Conservation (phyloP, 805 yeast species). For the Sugiyamaella floridensis region DNA sequence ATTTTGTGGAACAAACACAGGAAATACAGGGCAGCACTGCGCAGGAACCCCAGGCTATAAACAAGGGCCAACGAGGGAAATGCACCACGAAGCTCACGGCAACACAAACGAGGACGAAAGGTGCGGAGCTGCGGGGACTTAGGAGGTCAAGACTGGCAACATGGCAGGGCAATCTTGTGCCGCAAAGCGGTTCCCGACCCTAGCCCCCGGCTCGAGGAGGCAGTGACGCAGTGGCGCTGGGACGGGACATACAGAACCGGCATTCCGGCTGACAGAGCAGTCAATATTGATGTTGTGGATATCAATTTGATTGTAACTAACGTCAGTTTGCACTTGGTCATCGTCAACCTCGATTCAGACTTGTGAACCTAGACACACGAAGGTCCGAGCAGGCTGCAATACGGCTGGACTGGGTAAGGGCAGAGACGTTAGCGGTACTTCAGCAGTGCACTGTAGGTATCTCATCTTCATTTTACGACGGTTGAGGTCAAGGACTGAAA, state of each 20-base stretch:
- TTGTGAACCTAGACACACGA: too few species aligned
- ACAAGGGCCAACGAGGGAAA: constrained; percentile 2
- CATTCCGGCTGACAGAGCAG: too few species aligned
- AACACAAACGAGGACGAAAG: background rate
- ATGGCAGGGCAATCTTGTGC: background rate
- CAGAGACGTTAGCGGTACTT: too few species aligned
- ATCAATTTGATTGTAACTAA: too few species aligned
- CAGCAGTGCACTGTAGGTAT: too few species aligned
- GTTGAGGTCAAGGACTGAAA: too few species aligned
- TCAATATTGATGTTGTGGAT: too few species aligned
- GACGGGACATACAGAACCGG: background rate
- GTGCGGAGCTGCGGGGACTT: background rate
- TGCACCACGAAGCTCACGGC: background rate
- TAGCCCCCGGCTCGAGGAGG: background rate
- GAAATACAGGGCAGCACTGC: background rate
- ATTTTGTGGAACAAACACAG: background rate
- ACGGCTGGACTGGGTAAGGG: too few species aligned
- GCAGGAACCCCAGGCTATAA: constrained; percentile 18
- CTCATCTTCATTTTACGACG: too few species aligned
- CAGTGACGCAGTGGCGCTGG: background rate
- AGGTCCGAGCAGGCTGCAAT: too few species aligned
- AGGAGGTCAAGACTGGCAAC: background rate
- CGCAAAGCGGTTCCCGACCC: background rate
- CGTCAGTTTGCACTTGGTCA: too few species aligned
- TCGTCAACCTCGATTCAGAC: too few species aligned